A percentile compares a stretch with the other conserved stretches of the same genome.
These are phyloP conservation scores for Coemansia sp. DNA, from an alignment of 371 early-diverging fungal species.

Conservation along the genomic window DNA sequence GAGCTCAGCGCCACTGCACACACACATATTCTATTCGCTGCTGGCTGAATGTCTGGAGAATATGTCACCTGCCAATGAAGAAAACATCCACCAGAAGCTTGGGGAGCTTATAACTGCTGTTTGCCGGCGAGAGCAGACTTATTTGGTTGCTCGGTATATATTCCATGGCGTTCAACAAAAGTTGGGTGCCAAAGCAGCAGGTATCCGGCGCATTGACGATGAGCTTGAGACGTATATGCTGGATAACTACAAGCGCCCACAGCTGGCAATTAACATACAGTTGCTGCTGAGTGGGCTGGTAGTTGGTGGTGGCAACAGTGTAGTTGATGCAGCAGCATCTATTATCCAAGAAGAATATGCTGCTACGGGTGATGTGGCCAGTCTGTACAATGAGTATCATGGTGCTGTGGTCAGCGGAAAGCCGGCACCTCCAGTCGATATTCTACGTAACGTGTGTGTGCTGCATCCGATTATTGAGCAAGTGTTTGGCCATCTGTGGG, in stretches of 20 bases:
- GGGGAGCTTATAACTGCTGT: slow-evolving; percentile 51
- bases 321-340: slow-evolving; percentile 59
- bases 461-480: slow-evolving; percentile 53
- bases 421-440: slow-evolving; percentile 54
- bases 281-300: slow-evolving; percentile 56
- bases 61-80: slow-evolving; percentile 57
- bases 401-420: slow-evolving; percentile 44
- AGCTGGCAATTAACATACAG: slow-evolving; percentile 58
- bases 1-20: slow-evolving; percentile 62
- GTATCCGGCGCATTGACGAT: slow-evolving; percentile 59
- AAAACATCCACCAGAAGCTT: slow-evolving; percentile 55
- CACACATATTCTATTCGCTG: slow-evolving; percentile 64
- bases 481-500: slow-evolving; percentile 50
- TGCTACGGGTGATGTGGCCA: slow-evolving; percentile 65
- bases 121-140: slow-evolving; percentile 68
- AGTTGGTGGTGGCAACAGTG: slow-evolving; percentile 40
- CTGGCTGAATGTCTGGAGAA: slow-evolving; percentile 59
- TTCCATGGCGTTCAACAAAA: slow-evolving; percentile 56
- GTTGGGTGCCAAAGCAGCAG: slow-evolving; percentile 50
- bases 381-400: slow-evolving; percentile 51
- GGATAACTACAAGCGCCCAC: slow-evolving; percentile 54
- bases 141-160: slow-evolving; percentile 63
- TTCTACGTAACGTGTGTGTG: slow-evolving; percentile 62
- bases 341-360: slow-evolving; percentile 58
- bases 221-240: slow-evolving; percentile 59